Evolutionary conservation across 2,329 filamentous ascomycete genomes (phyloP).

Genomic region (Trichoderma lentiforme): DNA sequence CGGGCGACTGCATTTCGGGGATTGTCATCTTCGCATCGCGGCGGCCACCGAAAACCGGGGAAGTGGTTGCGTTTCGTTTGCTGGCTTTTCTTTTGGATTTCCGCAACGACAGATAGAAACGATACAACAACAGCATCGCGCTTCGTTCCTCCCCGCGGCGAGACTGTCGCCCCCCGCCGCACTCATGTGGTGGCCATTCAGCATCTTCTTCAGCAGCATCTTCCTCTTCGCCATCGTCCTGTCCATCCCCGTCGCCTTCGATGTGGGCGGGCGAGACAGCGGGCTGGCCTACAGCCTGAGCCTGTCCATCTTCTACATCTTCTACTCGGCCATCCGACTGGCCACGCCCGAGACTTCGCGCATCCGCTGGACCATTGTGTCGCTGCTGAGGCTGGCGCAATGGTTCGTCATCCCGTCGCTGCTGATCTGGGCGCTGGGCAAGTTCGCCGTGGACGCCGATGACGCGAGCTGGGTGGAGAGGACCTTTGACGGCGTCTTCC

Average conservation of each 20-base stretch:
- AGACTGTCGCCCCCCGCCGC: constrained; percentile 31
- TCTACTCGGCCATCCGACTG: constrained; percentile 78
- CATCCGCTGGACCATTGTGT: constrained; percentile 68
- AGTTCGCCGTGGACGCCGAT: constrained; percentile 93
- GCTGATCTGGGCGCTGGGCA: constrained; percentile 91
- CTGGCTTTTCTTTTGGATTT: background rate
- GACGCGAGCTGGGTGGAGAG: constrained; percentile 81
- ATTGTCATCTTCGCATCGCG: background rate
- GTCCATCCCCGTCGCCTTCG: constrained; percentile 94
- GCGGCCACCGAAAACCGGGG: background rate
- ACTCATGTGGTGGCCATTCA: constrained; percentile 79
- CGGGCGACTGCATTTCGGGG: constrained; percentile 18
- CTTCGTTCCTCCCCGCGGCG: constrained; percentile 21
- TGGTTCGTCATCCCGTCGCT: constrained; percentile 82
- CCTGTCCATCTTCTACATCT: constrained; percentile 85
- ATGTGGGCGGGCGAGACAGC: constrained; percentile 92
- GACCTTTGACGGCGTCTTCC: constrained; percentile 66
- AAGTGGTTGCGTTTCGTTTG: background rate
- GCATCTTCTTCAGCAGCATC: constrained; percentile 72
- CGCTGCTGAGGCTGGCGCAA: constrained; percentile 71
- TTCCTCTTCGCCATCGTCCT: constrained; percentile 92
- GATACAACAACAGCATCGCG: background rate
- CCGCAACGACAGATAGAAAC: background rate
- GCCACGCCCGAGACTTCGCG: constrained; percentile 75
- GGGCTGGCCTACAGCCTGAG: constrained; percentile 90